A percentile compares a stretch with the other conserved stretches of the same genome.
Conservation (phyloP, 192 early-diverging fungal genomes). For the Mortierella claussenii region DNA sequence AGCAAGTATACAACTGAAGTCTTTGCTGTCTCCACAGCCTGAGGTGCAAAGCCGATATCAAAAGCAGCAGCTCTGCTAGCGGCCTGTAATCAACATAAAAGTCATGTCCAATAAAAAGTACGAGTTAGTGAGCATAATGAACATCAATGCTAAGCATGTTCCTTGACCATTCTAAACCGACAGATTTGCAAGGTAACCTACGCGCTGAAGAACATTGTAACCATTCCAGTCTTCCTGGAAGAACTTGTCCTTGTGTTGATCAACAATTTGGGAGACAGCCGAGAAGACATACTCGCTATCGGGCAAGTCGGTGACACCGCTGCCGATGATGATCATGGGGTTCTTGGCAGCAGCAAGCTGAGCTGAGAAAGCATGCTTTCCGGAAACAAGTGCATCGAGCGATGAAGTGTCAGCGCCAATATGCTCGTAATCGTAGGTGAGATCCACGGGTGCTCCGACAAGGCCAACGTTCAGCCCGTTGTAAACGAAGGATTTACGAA, state of each 20-base stretch:
- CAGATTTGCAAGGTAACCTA: slow-evolving; percentile 51
- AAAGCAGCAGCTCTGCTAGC: slow-evolving; percentile 89
- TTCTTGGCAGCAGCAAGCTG: slow-evolving; percentile 86
- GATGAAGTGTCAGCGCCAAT: slow-evolving; percentile 72
- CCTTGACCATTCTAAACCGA: background rate
- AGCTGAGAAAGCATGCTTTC: slow-evolving; percentile 77
- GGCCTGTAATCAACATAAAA: slow-evolving; percentile 69
- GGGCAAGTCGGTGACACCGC: slow-evolving; percentile 77
- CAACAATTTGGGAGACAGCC: slow-evolving; percentile 78
- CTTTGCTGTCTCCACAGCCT: slow-evolving; percentile 50
- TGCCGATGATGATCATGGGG: slow-evolving; percentile 92
- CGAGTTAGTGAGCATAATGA: too few relatives aligned
- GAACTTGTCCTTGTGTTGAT: slow-evolving; percentile 72
- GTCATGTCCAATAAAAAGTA: too few relatives aligned
- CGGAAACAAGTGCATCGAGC: slow-evolving; percentile 76
- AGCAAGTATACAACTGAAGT: slow-evolving; percentile 91
- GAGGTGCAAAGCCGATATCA: slow-evolving; percentile 89
- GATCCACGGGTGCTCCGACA: slow-evolving; percentile 78
- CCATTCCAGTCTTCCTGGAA: slow-evolving; percentile 87
- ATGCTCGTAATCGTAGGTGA: slow-evolving; percentile 94
- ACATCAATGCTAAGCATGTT: background rate
- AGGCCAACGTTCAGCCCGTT: slow-evolving; percentile 83
- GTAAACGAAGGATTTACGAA: slow-evolving; percentile 93
- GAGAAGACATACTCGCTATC: slow-evolving; percentile 81
- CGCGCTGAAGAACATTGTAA: slow-evolving; percentile 91